Percentiles rank a stretch among this genome's conserved stretches.
phyloP scores from a whole-genome alignment of 306 rosid genomes.

The Quercus gilva region DNA sequence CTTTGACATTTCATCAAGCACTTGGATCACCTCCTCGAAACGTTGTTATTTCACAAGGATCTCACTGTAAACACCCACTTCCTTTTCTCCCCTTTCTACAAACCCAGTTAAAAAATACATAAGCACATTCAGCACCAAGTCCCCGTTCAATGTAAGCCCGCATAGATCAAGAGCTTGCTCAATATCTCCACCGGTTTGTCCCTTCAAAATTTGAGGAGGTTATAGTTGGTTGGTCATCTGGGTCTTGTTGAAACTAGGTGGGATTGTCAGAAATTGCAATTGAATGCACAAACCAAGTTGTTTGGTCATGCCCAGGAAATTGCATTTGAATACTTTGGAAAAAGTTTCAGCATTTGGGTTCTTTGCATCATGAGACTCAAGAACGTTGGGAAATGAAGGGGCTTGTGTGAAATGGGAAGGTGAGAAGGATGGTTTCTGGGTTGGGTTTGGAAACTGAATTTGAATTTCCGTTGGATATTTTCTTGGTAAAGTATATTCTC shows the following conservation, averaged over 20 bases:
- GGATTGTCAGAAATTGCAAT: slow-evolving; percentile 14
- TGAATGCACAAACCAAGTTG: slow-evolving; percentile 10
- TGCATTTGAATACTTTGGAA: background rate
- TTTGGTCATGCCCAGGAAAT: slow-evolving; percentile 1
- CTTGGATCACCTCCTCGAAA: slow-evolving; percentile 51
- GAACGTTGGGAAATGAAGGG: background rate
- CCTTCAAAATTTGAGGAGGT: slow-evolving; percentile 57
- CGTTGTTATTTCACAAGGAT: slow-evolving; percentile 53
- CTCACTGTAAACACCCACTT: slow-evolving; percentile 40
- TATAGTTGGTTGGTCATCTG: slow-evolving; percentile 30
- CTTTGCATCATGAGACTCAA: background rate
- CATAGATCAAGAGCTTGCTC: slow-evolving; percentile 53
- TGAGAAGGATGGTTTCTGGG: background rate
- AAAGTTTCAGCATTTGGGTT: slow-evolving; percentile 14
- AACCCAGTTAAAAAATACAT: slow-evolving; percentile 57
- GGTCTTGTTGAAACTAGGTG: background rate
- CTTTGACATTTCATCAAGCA: slow-evolving; percentile 69
- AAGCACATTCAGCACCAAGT: slow-evolving; percentile 62
- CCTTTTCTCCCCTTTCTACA: slow-evolving; percentile 19
- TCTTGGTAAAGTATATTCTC: too few species aligned
- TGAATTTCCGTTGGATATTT: background rate
- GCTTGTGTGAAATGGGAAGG: background rate
- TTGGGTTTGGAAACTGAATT: slow-evolving; percentile 12
- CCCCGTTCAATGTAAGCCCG: slow-evolving; percentile 33
- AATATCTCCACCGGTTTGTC: slow-evolving; percentile 47